Percentiles rank a stretch among this genome's conserved stretches.
Conservation (phyloP, 495 filamentous ascomycete genomes). For the Lentithecium fluviatile region DNA sequence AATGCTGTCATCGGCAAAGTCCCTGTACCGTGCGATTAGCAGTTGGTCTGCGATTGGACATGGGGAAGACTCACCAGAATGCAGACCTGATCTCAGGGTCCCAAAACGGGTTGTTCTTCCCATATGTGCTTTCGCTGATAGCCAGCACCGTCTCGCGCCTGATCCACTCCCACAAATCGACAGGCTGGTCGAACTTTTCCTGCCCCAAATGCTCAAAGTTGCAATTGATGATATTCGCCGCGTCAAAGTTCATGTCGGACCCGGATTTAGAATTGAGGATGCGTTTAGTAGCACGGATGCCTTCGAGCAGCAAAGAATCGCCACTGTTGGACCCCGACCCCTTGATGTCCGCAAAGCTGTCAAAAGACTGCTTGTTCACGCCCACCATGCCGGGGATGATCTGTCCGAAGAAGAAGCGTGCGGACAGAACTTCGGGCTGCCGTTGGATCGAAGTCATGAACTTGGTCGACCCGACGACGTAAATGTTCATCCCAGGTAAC, state of each 20-base stretch:
- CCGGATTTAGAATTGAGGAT: not conserved
- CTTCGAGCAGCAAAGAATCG: not conserved
- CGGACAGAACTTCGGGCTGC: not conserved
- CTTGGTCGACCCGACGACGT: not conserved
- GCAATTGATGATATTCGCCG: slow-evolving; percentile 44
- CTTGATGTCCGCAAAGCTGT: not conserved
- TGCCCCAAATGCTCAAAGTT: slow-evolving; percentile 29
- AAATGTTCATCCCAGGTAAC: not conserved
- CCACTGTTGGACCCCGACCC: not conserved
- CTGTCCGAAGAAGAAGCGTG: not conserved
- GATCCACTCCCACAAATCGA: slow-evolving; percentile 42
- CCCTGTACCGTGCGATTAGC: slow-evolving; percentile 35
- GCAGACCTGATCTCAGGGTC: slow-evolving; percentile 43
- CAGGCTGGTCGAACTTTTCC: slow-evolving; percentile 14
- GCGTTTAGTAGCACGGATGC: not conserved
- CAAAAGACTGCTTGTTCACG: not conserved
- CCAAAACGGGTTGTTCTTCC: slow-evolving; percentile 51
- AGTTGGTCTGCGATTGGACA: not conserved
- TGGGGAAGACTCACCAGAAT: slow-evolving; percentile 45
- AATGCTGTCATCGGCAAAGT: slow-evolving; percentile 35
- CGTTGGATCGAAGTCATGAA: not conserved
- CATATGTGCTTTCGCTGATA: slow-evolving; percentile 51
- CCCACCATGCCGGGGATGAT: not conserved
- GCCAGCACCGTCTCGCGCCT: slow-evolving; percentile 47
- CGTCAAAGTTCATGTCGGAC: slow-evolving; percentile 33